Evolutionary conservation across 768 basidiomycete genomes (phyloP), one percentile per base, ranked within the genome.

Genomic region (Suillus fuscotomentosus): DNA sequence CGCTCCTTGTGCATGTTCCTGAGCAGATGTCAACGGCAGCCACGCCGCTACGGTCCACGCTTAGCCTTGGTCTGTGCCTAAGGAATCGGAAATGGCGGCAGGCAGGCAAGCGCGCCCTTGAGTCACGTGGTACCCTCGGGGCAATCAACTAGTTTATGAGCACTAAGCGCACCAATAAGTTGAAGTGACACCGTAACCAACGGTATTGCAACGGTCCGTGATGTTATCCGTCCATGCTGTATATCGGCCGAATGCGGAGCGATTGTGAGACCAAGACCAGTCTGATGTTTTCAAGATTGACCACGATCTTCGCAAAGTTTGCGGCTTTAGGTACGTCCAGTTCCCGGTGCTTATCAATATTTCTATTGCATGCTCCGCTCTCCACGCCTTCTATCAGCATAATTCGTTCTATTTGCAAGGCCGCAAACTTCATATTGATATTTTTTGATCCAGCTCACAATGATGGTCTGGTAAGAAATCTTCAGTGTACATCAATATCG

Each of bases 311-410:
- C 38, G 14, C 38, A 38, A 56, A 39, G 22, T 4, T 20, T 24
- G 57, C 57, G 57, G 57, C 57, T 59, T 59, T 59, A 42, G 57
- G 57, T 59, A 42, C 41, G 41, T 59, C 39, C 24, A 59, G 57
- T 59, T 59, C 57, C 57, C 57, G 57, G 57, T 59, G 17, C 41
- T 17, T 59, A 59, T 59, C 56, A 27, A 20, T 42, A 17, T 59
- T 39, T 38, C 22, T 38, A 57, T 38, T 36, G 22, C 24, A 24
- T 41, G 56, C 13, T 57, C 56, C 56, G 56, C 56, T 39, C 15
- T 39, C 17, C 39, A 41, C 17, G 3, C 10, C 41, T 27, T 27
- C 57, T 59, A 27, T 56, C 55, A 22, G 39, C 13, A 56, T 4
- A 22, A 39, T 59, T 42, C 3, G 39, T 10, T 27, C 24, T 8